These are phyloP conservation scores for Taphrina populina DNA, from an alignment of 1,139 yeast species.

Conservation along the genomic window DNA sequence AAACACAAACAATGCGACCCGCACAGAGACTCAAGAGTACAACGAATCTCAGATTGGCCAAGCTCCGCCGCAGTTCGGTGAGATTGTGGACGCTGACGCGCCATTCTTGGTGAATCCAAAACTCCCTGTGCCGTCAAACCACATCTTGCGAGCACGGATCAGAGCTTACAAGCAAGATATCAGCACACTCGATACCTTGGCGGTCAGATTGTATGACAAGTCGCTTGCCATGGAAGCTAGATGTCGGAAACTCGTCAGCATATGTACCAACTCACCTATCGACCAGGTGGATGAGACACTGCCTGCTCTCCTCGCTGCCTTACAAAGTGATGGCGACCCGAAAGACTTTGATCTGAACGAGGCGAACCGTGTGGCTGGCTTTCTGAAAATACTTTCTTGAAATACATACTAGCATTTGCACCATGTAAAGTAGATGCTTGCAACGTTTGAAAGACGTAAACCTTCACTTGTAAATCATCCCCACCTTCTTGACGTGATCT, in stretches of 20 bases:
- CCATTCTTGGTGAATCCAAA: slow-evolving; percentile 20
- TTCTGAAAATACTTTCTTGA: slow-evolving; percentile 39
- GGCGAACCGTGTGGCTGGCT: slow-evolving; percentile 54
- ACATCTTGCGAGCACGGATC: slow-evolving; percentile 70
- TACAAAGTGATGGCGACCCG: slow-evolving; percentile 65
- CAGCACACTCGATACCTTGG: slow-evolving; percentile 53
- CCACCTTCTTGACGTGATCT: no score
- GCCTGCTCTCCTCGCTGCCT: slow-evolving; percentile 84
- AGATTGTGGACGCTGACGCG: slow-evolving; percentile 27
- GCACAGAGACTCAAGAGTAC: slow-evolving; percentile 11
- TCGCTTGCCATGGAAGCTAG: slow-evolving; percentile 72
- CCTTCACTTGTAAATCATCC: no score
- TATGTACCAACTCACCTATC: slow-evolving; percentile 83
- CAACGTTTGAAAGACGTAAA: no score
- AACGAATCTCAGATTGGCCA: slow-evolving; percentile 40
- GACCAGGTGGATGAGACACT: slow-evolving; percentile 76
- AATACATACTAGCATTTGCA: no score
- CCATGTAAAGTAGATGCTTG: no score
- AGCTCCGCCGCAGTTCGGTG: slow-evolving; percentile 38
- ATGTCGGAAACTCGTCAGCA: slow-evolving; percentile 82
- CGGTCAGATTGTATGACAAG: slow-evolving; percentile 53
- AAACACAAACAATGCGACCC: slow-evolving; percentile 43
- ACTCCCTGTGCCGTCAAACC: slow-evolving; percentile 52
- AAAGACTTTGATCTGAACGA: slow-evolving; percentile 54
- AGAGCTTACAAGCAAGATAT: slow-evolving; percentile 74